phyloP scores from a whole-genome alignment of 106 monocot genomes.

The Chionographis japonica region DNA sequence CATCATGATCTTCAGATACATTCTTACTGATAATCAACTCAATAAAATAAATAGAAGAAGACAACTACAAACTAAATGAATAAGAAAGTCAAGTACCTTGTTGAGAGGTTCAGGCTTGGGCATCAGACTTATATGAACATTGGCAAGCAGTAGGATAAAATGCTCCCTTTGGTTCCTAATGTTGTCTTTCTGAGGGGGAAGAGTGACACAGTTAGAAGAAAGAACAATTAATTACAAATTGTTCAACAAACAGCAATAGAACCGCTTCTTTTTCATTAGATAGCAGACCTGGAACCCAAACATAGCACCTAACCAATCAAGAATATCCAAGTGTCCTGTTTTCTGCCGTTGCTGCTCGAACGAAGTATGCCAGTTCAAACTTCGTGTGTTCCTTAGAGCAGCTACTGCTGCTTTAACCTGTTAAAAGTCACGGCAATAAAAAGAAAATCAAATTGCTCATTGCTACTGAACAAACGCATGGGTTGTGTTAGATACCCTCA shows the following conservation, averaged over 20 bases:
- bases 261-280: neutral
- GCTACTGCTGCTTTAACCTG: constrained; percentile 91
- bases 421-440: neutral
- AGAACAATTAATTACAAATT: neutral
- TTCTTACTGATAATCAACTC: no score
- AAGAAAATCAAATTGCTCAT: no score
- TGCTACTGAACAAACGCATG: no score
- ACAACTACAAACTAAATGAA: neutral
- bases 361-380: constrained; percentile 76
- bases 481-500: no score
- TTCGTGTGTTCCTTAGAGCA: constrained; percentile 65
- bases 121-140: constrained; percentile 73
- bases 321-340: constrained; percentile 74
- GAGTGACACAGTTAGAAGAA: neutral
- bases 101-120: constrained; percentile 96
- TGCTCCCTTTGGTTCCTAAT: constrained; percentile 94
- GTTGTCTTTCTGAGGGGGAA: constrained; percentile 67
- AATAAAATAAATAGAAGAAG: neutral
- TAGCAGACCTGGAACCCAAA: constrained; percentile 91
- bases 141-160: constrained; percentile 80
- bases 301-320: constrained; percentile 93
- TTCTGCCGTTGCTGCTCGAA: constrained; percentile 82
- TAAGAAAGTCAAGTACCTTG: constrained; percentile 38
- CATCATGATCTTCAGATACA: no score
- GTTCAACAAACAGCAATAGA: neutral